phyloP scores from a whole-genome alignment of 2,329 filamentous ascomycete genomes.

The Mariannaea sp. region DNA sequence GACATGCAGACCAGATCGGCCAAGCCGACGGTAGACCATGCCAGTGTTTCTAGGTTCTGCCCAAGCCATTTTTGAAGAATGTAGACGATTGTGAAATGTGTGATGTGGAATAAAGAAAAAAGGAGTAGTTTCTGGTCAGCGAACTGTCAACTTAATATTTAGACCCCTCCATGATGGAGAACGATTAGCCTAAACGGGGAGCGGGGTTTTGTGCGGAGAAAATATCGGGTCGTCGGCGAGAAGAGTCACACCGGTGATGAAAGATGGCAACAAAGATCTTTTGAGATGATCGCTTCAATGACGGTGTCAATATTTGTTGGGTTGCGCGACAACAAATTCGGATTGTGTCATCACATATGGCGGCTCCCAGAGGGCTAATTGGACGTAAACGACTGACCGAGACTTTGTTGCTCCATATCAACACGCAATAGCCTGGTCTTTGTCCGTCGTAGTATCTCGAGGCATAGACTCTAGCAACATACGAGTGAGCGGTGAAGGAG shows the following conservation, averaged over 20 bases:
- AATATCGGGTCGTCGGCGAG: slow-evolving; percentile 30
- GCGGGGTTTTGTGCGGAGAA: slow-evolving; percentile 32
- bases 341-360: slow-evolving; percentile 25
- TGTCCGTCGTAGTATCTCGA: slow-evolving; percentile 24
- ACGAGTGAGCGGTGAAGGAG: slow-evolving; percentile 35
- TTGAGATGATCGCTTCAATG: neutral
- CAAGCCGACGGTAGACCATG: slow-evolving; percentile 50
- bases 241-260: slow-evolving; percentile 15
- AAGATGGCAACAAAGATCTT: neutral
- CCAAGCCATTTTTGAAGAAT: slow-evolving; percentile 46
- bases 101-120: too few species aligned
- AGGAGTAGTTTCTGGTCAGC: too few species aligned
- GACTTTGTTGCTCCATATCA: slow-evolving; percentile 3
- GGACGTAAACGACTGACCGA: slow-evolving; percentile 1
- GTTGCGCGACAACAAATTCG: slow-evolving; percentile 26
- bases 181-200: neutral
- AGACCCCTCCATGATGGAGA: slow-evolving; percentile 9
- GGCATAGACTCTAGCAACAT: slow-evolving; percentile 36
- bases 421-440: slow-evolving; percentile 18
- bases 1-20: slow-evolving; percentile 65
- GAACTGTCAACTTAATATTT: too few species aligned
- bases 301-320: slow-evolving; percentile 13
- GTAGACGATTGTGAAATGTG: slow-evolving; percentile 9
- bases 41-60: slow-evolving; percentile 51
- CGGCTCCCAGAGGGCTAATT: slow-evolving; percentile 6